phyloP scores from a whole-genome alignment of 495 filamentous ascomycete species.

The Lophiostoma macrostomum region DNA sequence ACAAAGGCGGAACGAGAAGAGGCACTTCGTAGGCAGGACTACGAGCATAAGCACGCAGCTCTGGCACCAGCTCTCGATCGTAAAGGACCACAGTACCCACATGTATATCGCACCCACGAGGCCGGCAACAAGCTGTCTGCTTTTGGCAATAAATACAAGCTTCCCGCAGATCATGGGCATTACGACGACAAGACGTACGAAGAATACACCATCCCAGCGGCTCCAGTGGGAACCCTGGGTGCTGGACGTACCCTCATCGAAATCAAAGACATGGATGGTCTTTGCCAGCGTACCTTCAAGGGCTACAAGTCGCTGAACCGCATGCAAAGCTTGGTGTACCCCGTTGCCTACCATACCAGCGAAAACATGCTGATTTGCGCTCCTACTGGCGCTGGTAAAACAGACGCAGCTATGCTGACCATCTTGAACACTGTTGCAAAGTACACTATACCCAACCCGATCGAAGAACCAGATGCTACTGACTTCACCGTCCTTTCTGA shows the following conservation, averaged over 20 bases:
- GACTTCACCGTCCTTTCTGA: slow-evolving; percentile 76
- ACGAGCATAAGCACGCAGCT: slow-evolving; percentile 74
- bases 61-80: slow-evolving; percentile 62
- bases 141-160: slow-evolving; percentile 69
- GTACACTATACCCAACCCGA: slow-evolving; percentile 74
- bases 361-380: slow-evolving; percentile 99
- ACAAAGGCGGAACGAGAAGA: slow-evolving; percentile 74
- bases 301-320: slow-evolving; percentile 91
- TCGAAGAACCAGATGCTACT: slow-evolving; percentile 66
- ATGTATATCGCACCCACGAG: slow-evolving; percentile 80
- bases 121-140: slow-evolving; percentile 79
- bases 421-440: slow-evolving; percentile 86
- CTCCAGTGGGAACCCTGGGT: slow-evolving; percentile 69
- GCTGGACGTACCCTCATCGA: slow-evolving; percentile 68
- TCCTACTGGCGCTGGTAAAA: slow-evolving; percentile 97
- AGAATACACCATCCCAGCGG: slow-evolving; percentile 81
- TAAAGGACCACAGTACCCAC: slow-evolving; percentile 72
- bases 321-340: slow-evolving; percentile 96
- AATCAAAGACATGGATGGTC: slow-evolving; percentile 79
- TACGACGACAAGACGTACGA: slow-evolving; percentile 64
- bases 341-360: slow-evolving; percentile 89
- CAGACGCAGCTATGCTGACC: slow-evolving; percentile 95
- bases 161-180: slow-evolving; percentile 38
- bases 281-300: slow-evolving; percentile 88
- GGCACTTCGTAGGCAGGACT: slow-evolving; percentile 67